Percentiles rank a stretch among this genome's conserved stretches.
Evolutionary conservation across 371 early-diverging fungal species (phyloP).

Genomic region (Mortierella polycephala): DNA sequence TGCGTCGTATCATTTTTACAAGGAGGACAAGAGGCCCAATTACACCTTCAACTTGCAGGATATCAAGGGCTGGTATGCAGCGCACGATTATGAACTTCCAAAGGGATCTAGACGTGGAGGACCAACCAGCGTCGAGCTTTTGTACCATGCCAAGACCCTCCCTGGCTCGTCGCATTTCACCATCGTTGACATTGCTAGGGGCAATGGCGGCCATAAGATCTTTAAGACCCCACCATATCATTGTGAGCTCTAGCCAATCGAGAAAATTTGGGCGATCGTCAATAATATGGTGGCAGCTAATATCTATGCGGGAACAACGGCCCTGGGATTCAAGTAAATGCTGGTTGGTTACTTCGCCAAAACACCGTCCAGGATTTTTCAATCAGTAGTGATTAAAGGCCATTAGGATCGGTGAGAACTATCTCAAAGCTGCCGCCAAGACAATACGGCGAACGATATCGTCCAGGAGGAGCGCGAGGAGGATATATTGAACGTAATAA

Average conservation of each 20-base stretch:
- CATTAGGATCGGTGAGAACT: too few species aligned
- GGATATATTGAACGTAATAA: too few species aligned
- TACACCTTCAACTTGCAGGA: background rate
- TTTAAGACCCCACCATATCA: conserved; percentile 29
- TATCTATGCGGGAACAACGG: background rate
- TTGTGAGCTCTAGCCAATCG: conserved; percentile 31
- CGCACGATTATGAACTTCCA: background rate
- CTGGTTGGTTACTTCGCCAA: background rate
- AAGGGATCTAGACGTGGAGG: background rate
- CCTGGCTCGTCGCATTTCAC: background rate
- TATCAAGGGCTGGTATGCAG: background rate
- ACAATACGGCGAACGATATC: too few species aligned
- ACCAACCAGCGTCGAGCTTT: conserved; percentile 3
- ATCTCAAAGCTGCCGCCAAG: too few species aligned
- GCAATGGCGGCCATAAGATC: conserved; percentile 14
- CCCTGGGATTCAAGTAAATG: background rate
- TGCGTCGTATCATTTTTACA: conserved; percentile 20
- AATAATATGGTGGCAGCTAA: conserved; percentile 16
- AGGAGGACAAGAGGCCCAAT: background rate
- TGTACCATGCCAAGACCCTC: background rate
- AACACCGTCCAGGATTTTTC: too few species aligned
- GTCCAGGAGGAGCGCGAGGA: too few species aligned
- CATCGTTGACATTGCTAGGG: conserved; percentile 4
- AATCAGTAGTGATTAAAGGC: too few species aligned
- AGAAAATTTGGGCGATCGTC: conserved; percentile 28